These are phyloP conservation scores for Globisporangium paddicum DNA, from an alignment of 352 stramenopile genomes.

Conservation along the genomic window DNA sequence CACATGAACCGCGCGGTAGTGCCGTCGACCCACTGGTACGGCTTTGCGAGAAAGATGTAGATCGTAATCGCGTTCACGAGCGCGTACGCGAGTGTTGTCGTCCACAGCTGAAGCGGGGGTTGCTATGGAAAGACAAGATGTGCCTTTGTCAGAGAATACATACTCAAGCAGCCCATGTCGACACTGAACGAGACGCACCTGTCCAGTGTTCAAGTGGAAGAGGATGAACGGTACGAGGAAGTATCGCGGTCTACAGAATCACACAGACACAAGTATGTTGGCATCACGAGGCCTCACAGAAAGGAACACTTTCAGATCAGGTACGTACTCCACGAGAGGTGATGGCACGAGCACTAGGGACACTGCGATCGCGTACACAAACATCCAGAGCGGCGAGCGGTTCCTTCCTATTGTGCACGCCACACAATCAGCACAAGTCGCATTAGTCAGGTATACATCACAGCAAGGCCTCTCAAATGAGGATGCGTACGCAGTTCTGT, in stretches of 20 bases:
- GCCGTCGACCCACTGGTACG: conserved; percentile 78
- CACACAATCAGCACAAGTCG: background rate
- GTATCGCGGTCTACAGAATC: conserved; percentile 60
- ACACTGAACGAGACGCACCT: conserved; percentile 34
- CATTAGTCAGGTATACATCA: too few relatives aligned
- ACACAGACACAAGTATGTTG: background rate
- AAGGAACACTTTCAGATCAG: background rate
- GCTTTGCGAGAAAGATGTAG: conserved; percentile 66
- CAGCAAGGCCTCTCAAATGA: too few relatives aligned
- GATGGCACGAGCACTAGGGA: conserved; percentile 83
- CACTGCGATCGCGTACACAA: conserved; percentile 70
- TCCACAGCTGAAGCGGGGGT: conserved; percentile 34
- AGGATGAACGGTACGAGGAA: conserved; percentile 80
- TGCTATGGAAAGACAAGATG: conserved; percentile 57
- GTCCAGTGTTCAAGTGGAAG: conserved; percentile 67
- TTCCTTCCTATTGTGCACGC: conserved; percentile 27
- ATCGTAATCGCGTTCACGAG: conserved; percentile 60
- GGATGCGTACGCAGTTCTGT: conserved; percentile 54
- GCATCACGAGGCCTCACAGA: too few relatives aligned
- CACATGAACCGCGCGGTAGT: conserved; percentile 85
- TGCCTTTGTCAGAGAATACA: too few relatives aligned
- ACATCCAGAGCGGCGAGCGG: conserved; percentile 64
- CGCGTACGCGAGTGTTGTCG: conserved; percentile 41
- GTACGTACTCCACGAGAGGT: conserved; percentile 81
- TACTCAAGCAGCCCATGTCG: background rate